A percentile compares a stretch with the other conserved stretches of the same genome.
These are phyloP conservation scores for Alternaria brassicae DNA, from an alignment of 2,329 filamentous ascomycete species.

Conservation along the genomic window DNA sequence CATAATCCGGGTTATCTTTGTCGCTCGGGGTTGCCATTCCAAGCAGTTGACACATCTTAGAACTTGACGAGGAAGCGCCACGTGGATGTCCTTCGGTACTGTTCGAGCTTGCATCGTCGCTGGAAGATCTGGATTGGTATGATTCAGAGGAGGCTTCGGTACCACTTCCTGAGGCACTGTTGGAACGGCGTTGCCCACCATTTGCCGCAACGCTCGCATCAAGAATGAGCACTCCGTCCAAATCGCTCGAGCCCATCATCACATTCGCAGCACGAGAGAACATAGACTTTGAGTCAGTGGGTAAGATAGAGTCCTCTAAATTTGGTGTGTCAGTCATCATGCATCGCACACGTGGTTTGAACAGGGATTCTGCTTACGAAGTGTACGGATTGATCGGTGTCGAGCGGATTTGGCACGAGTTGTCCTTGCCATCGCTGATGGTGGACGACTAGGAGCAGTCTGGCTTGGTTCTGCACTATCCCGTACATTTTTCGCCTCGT, in stretches of 20 bases:
- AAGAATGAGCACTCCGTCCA: slow-evolving; percentile 46
- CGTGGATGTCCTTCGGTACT: not conserved
- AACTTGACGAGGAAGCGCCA: slow-evolving; percentile 4
- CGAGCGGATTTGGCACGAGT: slow-evolving; percentile 15
- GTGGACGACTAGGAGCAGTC: not conserved
- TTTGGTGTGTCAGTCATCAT: not conserved
- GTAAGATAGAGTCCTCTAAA: slow-evolving; percentile 36
- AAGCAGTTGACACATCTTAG: slow-evolving; percentile 36
- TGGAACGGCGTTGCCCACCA: slow-evolving; percentile 18
- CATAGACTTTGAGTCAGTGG: slow-evolving; percentile 39
- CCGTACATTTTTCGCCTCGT: not conserved
- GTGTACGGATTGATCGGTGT: slow-evolving; percentile 22
- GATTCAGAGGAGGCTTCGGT: slow-evolving; percentile 15
- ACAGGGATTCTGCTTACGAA: slow-evolving; percentile 14
- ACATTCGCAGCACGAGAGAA: slow-evolving; percentile 45
- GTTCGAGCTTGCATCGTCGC: slow-evolving; percentile 20
- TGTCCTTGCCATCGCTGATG: not conserved
- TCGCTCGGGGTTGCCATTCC: slow-evolving; percentile 25
- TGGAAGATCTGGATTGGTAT: slow-evolving; percentile 24
- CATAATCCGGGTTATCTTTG: slow-evolving; percentile 7
- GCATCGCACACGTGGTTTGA: no score
- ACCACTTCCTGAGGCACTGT: slow-evolving; percentile 10
- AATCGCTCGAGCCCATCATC: slow-evolving; percentile 41
- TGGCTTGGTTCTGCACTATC: not conserved
- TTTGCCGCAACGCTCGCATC: slow-evolving; percentile 43